A percentile compares a stretch with the other conserved stretches of the same genome.
Evolutionary conservation across 257 asterid genomes (phyloP).

Genomic region (Lavandula angustifolia): DNA sequence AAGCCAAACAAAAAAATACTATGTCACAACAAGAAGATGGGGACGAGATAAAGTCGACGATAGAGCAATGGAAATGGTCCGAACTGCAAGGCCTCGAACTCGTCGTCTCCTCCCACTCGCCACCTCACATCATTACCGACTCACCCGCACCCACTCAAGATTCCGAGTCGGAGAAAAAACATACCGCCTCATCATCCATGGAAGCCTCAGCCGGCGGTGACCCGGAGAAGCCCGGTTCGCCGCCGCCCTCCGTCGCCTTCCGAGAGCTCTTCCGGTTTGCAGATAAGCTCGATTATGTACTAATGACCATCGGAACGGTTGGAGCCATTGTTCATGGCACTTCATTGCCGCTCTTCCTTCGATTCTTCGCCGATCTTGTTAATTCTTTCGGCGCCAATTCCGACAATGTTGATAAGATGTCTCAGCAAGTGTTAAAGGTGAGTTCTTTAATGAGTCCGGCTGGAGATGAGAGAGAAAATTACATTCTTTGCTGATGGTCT

Average conservation of each 20-base stretch:
- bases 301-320: constrained; percentile 76
- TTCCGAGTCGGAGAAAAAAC: no score
- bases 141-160: no score
- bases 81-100: constrained; percentile 82
- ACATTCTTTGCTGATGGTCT: constrained; percentile 25
- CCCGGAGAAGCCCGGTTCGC: constrained; percentile 40
- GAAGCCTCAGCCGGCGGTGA: constrained; percentile 10
- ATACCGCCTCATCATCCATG: no score
- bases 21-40: constrained; percentile 59
- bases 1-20: constrained; percentile 31
- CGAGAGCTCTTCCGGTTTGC: constrained; percentile 83
- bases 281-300: constrained; percentile 67
- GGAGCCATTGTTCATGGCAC: constrained; percentile 93
- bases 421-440: constrained; percentile 88
- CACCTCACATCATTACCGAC: not conserved
- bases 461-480: not conserved
- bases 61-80: constrained; percentile 84
- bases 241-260: constrained; percentile 53
- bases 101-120: constrained; percentile 48
- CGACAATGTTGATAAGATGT: constrained; percentile 79
- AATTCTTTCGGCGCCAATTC: constrained; percentile 92
- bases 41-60: constrained; percentile 54
- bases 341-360: constrained; percentile 82
- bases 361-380: constrained; percentile 98
- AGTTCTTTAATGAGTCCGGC: not conserved